A percentile compares a stretch with the other conserved stretches of the same genome.
phyloP scores from a whole-genome alignment of 768 basidiomycete genomes.

The Boletus sp. region DNA sequence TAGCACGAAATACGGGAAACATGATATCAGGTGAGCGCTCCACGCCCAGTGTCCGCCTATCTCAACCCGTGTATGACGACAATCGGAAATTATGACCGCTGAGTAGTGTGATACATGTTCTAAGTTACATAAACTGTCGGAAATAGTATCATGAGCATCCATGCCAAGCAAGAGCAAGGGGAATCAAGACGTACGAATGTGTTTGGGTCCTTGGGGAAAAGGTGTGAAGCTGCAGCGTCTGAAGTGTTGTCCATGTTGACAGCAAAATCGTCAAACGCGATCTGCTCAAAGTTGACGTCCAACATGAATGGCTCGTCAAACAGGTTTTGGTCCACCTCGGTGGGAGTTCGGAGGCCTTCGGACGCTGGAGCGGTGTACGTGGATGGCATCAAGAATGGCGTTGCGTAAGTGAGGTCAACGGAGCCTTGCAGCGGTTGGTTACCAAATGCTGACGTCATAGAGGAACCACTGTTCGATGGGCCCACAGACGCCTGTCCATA shows the following conservation, averaged over 20 bases:
- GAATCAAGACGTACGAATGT: conserved; percentile 32
- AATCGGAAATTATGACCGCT: neutral
- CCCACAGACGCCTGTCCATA: conserved; percentile 9
- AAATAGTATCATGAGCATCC: conserved; percentile 6
- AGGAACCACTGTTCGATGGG: conserved; percentile 8
- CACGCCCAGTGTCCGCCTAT: conserved; percentile 8
- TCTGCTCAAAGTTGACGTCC: conserved; percentile 28
- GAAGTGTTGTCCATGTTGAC: conserved; percentile 12
- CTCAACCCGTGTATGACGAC: neutral
- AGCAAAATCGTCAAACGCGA: conserved; percentile 26
- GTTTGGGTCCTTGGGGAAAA: conserved; percentile 30
- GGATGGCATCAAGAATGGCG: conserved; percentile 7
- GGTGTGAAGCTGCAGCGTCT: conserved; percentile 25
- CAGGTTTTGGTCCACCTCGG: conserved; percentile 19
- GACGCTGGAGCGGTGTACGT: neutral
- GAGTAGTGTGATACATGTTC: neutral
- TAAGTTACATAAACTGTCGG: conserved; percentile 23
- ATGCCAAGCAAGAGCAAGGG: neutral
- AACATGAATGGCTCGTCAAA: conserved; percentile 30
- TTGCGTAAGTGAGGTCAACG: neutral
- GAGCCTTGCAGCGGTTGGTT: conserved; percentile 1
- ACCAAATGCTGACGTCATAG: conserved; percentile 17
- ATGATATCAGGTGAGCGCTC: conserved; percentile 5
- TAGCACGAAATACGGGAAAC: neutral
- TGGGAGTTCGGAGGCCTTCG: neutral